Evolutionary conservation across 1,284 basidiomycete genomes (phyloP), one percentile per base, ranked within the genome.

Genomic region (Exobasidium cylindrosporum): DNA sequence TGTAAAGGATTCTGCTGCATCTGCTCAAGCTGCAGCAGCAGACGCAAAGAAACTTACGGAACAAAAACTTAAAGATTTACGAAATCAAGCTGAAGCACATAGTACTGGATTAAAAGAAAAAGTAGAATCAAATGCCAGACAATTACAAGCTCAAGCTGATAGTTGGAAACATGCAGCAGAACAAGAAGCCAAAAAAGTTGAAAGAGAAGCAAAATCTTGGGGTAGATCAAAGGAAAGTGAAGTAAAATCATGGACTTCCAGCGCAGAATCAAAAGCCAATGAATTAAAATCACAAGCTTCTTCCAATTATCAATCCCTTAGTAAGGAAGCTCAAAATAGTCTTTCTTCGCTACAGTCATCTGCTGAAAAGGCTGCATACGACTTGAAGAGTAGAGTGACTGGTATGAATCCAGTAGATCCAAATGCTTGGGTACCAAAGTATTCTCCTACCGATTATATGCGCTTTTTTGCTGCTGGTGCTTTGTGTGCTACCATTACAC

Each of bases 401-500:
- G 47, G 47, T 21, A 28, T 24, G 21, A 50, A 21, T 24, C n/a
- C 4, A 6, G 26, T 28, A 28, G 47, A 50, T 50, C 47, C 47
- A 14, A 24, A 24, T 6, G 47, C 21, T 7, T 50, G n/a, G 21
- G 47, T 65, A 0, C 72, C 77, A 2, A 50, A 64, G 28, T 78
- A 71, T 58, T 54, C 67, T 23, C 29, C 70, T n/a, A 47, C 56
- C 24, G 71, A 77, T 74, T 82, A 81, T 63, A 63, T 69, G 26
- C 76, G 79, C 30, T 82, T 81, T 73, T 80, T 81, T 53, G 72
- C 76, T 0, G 76, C 81, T 0, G 81, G 81, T 29, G 81, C 79
- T 10, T 63, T 80, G 23, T 82, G 81, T 68, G 81, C 81, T 21
- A 80, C 80, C 2, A 57, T 79, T 28, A 80, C 79, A 2, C 81